These are phyloP conservation scores for Fistulinella prunicolor DNA, from an alignment of 768 basidiomycete genomes.

Conservation along the genomic window DNA sequence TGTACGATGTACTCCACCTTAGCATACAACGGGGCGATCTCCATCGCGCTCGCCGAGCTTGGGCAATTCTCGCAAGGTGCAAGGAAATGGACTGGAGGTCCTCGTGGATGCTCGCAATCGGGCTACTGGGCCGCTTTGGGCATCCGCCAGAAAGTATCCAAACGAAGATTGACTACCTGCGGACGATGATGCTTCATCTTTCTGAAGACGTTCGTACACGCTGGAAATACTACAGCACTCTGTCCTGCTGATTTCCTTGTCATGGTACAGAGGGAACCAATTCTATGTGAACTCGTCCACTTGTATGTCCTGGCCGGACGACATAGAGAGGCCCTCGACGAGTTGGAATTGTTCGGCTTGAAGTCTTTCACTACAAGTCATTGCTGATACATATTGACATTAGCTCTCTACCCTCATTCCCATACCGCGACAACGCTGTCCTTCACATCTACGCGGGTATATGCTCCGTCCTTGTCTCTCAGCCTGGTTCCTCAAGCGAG, in stretches of 20 bases:
- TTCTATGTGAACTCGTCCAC: constrained; percentile 74
- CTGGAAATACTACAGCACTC: neutral
- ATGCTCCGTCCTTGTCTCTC: constrained; percentile 61
- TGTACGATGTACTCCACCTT: constrained; percentile 73
- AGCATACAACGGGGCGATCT: constrained; percentile 66
- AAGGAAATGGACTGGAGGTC: constrained; percentile 73
- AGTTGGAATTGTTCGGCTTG: constrained; percentile 71
- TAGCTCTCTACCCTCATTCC: constrained; percentile 85
- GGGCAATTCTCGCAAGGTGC: constrained; percentile 73
- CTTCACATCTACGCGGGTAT: constrained; percentile 85
- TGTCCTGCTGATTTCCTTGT: constrained; percentile 12
- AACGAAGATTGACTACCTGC: constrained; percentile 56
- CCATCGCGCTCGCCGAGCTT: constrained; percentile 61
- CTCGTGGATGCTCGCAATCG: constrained; percentile 68
- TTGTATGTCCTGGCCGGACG: constrained; percentile 56
- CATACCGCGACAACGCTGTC: constrained; percentile 77
- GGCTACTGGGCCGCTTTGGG: constrained; percentile 43
- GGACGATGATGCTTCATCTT: constrained; percentile 67
- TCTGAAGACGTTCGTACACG: constrained; percentile 55
- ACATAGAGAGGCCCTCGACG: constrained; percentile 73
- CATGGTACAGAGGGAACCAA: constrained; percentile 56
- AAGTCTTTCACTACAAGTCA: neutral
- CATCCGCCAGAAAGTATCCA: constrained; percentile 29
- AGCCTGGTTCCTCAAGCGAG: constrained; percentile 22
- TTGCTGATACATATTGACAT: constrained; percentile 3